Evolutionary conservation across 305 asterid genomes (phyloP), one percentile per base, ranked within the genome.

Genomic region (Fraxinus angustifolia): DNA sequence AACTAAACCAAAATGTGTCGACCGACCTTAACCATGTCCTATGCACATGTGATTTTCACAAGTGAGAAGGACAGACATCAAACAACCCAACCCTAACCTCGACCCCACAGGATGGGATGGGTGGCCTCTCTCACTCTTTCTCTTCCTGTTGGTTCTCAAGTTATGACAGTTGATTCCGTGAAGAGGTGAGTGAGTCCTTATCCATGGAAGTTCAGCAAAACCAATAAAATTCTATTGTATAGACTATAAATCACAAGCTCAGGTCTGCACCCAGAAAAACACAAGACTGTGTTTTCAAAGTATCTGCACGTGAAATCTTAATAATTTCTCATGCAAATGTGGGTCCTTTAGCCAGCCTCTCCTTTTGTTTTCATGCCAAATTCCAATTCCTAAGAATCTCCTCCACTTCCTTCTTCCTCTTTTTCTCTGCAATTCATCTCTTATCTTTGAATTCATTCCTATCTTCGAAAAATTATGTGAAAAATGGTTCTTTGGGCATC

Each of bases 281-380:
- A 16, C 26, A 67, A 34, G 53, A 76, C 79, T 80, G 76, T 71
- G 8, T 62, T 65, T 77, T 72, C 77, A 76, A 62, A 78, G 76
- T 85, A 80, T 76, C 42, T 89, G 88, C 96, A 92, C 96, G 96
- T 94, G 98, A 94, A 91, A 85, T 88, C 79, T 91, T 97, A 93
- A 94, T 93, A 84, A 94, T 94, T 94, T 93, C 87, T 91, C 96
- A 93, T 92, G 97, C 95, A 92, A 88, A 71, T 28, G 98, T 92
- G 95, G 97, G 97, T 83, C 85, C 93, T 73, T 78, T 11, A 74
- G 85, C 88, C 97, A 91, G 87, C 93, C 83, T 86, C 88, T 86
- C 84, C 84, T 82, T 91, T 94, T 93, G 97, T 92, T 90, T 19
- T 72, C 89, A 82, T 84, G 88, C 97, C 88, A 87, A 87, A 82